phyloP scores from a whole-genome alignment of 2,329 filamentous ascomycete genomes.

The Seiridium unicorne region DNA sequence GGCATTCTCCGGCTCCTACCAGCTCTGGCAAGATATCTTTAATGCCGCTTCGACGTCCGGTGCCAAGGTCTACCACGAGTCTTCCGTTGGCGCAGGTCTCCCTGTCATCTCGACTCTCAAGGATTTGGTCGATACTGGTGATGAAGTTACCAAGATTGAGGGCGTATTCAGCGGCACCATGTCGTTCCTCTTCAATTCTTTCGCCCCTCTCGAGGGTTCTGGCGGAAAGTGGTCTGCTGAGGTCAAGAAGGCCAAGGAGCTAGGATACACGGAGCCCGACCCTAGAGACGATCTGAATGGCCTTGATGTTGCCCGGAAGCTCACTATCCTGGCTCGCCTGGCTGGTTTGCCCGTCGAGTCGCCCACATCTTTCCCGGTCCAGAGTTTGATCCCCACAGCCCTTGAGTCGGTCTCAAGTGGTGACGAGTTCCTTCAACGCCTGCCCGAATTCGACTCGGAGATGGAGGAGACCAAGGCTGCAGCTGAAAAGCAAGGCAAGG shows the following conservation, averaged over 20 bases:
- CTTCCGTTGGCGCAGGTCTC: slow-evolving; percentile 87
- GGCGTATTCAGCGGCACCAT: slow-evolving; percentile 98
- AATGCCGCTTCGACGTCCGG: slow-evolving; percentile 65
- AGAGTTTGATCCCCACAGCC: slow-evolving; percentile 87
- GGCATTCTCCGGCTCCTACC: slow-evolving; percentile 80
- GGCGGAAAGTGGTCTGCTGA: slow-evolving; percentile 88
- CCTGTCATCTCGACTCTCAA: slow-evolving; percentile 92
- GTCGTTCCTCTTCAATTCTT: slow-evolving; percentile 97
- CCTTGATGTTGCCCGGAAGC: slow-evolving; percentile 88
- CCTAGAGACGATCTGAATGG: slow-evolving; percentile 85
- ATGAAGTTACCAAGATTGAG: slow-evolving; percentile 88
- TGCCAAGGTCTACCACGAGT: slow-evolving; percentile 91
- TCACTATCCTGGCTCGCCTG: slow-evolving; percentile 89
- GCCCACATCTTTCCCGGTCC: slow-evolving; percentile 86
- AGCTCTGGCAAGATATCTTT: slow-evolving; percentile 88
- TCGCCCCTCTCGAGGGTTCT: slow-evolving; percentile 74
- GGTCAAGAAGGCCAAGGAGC: slow-evolving; percentile 85
- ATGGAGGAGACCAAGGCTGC: slow-evolving; percentile 87
- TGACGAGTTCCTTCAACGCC: slow-evolving; percentile 79
- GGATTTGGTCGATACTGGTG: slow-evolving; percentile 91
- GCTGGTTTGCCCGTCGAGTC: slow-evolving; percentile 79
- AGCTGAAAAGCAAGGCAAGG: slow-evolving; percentile 86
- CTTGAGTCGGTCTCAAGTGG: slow-evolving; percentile 75
- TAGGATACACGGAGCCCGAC: slow-evolving; percentile 90
- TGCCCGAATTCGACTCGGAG: slow-evolving; percentile 80